These are phyloP conservation scores for Bathelium albidoporum DNA, from an alignment of 495 filamentous ascomycete species.

Conservation along the genomic window DNA sequence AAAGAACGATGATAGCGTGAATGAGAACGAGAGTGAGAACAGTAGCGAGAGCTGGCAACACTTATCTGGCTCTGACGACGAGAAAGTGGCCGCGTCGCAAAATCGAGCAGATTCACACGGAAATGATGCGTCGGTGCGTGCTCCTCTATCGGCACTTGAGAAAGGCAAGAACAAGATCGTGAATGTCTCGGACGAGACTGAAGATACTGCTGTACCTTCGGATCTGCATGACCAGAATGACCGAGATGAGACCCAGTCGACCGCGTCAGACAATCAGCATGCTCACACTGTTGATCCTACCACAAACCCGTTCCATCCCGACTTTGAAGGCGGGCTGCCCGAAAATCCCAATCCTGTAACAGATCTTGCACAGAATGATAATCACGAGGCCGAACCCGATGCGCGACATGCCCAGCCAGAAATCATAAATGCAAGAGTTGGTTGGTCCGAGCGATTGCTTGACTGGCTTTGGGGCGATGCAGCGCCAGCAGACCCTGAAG, in stretches of 20 bases:
- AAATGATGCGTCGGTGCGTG: not conserved
- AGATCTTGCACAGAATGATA: not conserved
- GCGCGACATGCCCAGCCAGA: not conserved
- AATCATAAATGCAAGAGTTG: not conserved
- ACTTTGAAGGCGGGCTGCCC: not conserved
- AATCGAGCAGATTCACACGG: not conserved
- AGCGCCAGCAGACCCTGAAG: slow-evolving; percentile 23
- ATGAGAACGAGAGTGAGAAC: not conserved
- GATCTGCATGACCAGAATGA: not conserved
- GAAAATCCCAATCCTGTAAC: not conserved
- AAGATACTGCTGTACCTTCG: not conserved
- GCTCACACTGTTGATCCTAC: too few relatives aligned
- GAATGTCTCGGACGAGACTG: not conserved
- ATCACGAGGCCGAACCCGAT: not conserved
- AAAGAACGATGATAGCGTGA: slow-evolving; percentile 6
- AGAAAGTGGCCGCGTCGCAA: not conserved
- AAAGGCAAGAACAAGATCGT: not conserved
- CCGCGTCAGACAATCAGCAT: not conserved
- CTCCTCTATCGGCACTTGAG: not conserved
- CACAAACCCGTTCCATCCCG: slow-evolving; percentile 1
- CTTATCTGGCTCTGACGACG: not conserved
- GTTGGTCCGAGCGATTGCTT: slow-evolving; percentile 13
- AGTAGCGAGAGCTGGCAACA: slow-evolving; percentile 14
- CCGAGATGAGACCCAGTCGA: not conserved
- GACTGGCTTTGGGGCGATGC: slow-evolving; percentile 61